A percentile compares a stretch with the other conserved stretches of the same genome.
Evolutionary conservation across 768 basidiomycete genomes (phyloP).

Genomic region (Pleurotus salmoneostramineus): DNA sequence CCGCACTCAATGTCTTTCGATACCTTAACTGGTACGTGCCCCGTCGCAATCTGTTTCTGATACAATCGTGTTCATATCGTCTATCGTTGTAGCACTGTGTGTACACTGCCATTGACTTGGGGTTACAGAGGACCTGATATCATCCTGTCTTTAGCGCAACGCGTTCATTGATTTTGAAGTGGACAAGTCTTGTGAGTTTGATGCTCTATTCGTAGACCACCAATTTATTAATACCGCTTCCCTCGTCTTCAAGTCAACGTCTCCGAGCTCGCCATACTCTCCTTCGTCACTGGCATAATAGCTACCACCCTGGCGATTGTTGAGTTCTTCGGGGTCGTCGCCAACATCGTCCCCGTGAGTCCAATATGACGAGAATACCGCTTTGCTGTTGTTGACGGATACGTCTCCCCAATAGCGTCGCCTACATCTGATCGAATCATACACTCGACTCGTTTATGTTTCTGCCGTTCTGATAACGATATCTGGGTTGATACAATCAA

Average conservation of each 20-base stretch:
- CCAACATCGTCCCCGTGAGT: neutral
- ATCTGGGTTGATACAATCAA: constrained; percentile 2
- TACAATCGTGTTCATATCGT: too few species aligned
- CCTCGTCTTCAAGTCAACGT: neutral
- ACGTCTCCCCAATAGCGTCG: constrained; percentile 1
- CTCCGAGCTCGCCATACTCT: constrained; percentile 2
- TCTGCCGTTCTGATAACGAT: constrained; percentile 2
- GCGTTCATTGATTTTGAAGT: constrained; percentile 1
- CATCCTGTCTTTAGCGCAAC: neutral
- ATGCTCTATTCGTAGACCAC: neutral
- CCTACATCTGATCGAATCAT: neutral
- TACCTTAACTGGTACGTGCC: constrained; percentile 1
- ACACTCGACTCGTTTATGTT: neutral
- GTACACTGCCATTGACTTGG: neutral
- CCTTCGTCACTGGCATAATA: neutral
- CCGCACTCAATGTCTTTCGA: neutral
- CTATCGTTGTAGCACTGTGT: neutral
- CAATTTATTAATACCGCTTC: neutral
- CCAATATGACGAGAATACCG: neutral
- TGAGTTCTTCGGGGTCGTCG: neutral
- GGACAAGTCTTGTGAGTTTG: neutral
- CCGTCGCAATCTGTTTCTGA: neutral
- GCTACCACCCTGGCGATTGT: neutral
- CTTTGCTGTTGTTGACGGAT: neutral
- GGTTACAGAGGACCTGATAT: too few species aligned